These are phyloP conservation scores for Cadophora gregata DNA, from an alignment of 2,329 filamentous ascomycete species.

Conservation along the genomic window DNA sequence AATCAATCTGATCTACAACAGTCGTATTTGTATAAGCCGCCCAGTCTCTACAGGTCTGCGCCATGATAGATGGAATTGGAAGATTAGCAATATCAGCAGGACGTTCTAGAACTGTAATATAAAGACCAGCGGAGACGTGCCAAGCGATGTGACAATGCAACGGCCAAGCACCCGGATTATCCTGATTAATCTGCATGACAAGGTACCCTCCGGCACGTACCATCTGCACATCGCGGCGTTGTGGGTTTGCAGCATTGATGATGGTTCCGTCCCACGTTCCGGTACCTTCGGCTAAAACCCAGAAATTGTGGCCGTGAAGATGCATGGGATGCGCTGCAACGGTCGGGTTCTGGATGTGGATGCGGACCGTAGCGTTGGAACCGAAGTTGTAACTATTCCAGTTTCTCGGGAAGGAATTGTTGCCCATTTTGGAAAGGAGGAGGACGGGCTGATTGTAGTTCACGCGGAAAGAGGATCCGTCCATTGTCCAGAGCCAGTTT, in stretches of 20 bases:
- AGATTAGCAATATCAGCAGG: constrained; percentile 49
- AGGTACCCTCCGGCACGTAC: constrained; percentile 51
- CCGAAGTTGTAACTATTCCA: constrained; percentile 62
- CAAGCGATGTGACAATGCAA: constrained; percentile 59
- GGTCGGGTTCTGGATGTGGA: constrained; percentile 59
- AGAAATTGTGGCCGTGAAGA: constrained; percentile 75
- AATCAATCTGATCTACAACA: constrained; percentile 59
- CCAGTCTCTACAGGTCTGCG: constrained; percentile 61
- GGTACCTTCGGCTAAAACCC: constrained; percentile 62
- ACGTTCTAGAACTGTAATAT: constrained; percentile 49
- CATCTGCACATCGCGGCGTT: constrained; percentile 57
- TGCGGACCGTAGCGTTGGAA: constrained; percentile 58
- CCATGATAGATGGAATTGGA: constrained; percentile 53
- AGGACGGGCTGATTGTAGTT: constrained; percentile 67
- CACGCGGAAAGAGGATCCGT: constrained; percentile 56
- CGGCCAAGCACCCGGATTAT: constrained; percentile 61
- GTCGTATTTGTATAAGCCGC: constrained; percentile 53
- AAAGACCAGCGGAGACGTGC: constrained; percentile 53
- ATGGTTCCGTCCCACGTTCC: constrained; percentile 43
- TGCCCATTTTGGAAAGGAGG: constrained; percentile 56
- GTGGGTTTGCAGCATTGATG: constrained; percentile 53
- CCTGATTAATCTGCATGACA: constrained; percentile 53
- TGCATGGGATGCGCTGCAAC: constrained; percentile 66
- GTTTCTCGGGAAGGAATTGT: constrained; percentile 57
- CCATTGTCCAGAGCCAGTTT: constrained; percentile 54